Percentiles rank a stretch among this genome's conserved stretches.
Evolutionary conservation across 108 stramenopile genomes (phyloP).

Genomic region (Cyclotella sp.): DNA sequence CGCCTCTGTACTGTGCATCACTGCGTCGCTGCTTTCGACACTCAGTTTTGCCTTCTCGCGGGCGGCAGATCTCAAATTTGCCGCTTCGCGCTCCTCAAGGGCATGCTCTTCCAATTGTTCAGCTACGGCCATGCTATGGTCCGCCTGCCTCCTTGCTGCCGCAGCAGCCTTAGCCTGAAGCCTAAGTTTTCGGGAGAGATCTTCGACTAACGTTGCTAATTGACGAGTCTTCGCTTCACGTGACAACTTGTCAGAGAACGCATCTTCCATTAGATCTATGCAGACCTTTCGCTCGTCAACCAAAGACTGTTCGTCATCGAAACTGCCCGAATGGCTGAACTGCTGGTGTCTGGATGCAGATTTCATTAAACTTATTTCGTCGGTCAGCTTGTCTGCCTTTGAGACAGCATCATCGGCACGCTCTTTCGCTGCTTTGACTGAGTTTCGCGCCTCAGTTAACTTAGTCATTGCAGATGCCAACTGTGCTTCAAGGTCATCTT

Average conservation of each 20-base stretch:
- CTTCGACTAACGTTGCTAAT: constrained; percentile 56
- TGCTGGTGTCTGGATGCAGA: constrained; percentile 28
- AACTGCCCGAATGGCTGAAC: constrained; percentile 31
- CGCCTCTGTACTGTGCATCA: constrained; percentile 59
- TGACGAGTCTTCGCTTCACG: constrained; percentile 44
- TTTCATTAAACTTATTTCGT: constrained; percentile 60
- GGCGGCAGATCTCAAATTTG: constrained; percentile 68
- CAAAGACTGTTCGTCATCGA: constrained; percentile 60
- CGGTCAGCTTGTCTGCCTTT: constrained; percentile 61
- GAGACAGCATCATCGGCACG: constrained; percentile 58
- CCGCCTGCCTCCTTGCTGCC: constrained; percentile 64
- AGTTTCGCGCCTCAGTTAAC: constrained; percentile 41
- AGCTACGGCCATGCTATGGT: constrained; percentile 61
- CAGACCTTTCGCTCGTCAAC: constrained; percentile 53
- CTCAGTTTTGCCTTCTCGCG: constrained; percentile 67
- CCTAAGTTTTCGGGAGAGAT: constrained; percentile 59
- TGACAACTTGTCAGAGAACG: constrained; percentile 37
- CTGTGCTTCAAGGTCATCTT: constrained; percentile 69
- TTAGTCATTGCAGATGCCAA: constrained; percentile 52
- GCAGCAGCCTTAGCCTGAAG: constrained; percentile 72
- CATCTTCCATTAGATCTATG: constrained; percentile 46
- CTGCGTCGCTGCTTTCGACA: constrained; percentile 57
- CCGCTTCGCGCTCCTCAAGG: constrained; percentile 83
- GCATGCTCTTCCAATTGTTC: constrained; percentile 86
- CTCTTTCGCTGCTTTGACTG: constrained; percentile 45